Conservation (phyloP, 1,139 yeast genomes). For the Saccharomyces hybrid region DNA sequence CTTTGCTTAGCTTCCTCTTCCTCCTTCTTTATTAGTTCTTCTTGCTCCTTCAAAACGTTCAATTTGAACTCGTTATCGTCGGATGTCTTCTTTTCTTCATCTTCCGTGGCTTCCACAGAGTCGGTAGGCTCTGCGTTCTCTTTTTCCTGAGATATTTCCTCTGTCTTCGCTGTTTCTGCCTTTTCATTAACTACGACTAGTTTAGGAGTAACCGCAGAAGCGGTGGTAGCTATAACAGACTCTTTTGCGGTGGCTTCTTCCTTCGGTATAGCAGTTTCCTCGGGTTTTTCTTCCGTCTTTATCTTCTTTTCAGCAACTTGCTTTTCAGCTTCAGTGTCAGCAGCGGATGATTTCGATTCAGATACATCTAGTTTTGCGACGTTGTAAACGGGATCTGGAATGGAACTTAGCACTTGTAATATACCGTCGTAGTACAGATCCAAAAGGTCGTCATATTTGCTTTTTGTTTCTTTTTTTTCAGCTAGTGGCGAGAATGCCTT, state of each 20-base stretch:
- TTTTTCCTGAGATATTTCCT: not conserved
- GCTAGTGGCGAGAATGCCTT: not conserved
- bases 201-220: conserved; percentile 46
- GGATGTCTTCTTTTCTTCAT: conserved; percentile 10
- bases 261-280: conserved; percentile 19
- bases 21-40: conserved; percentile 86
- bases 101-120: conserved; percentile 4
- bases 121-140: conserved; percentile 5
- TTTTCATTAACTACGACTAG: not conserved
- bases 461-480: conserved; percentile 9
- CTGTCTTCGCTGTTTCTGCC: not conserved
- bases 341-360: conserved; percentile 20
- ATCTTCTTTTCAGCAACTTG: conserved; percentile 3
- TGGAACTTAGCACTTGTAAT: conserved; percentile 76
- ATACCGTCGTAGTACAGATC: conserved; percentile 69
- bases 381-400: conserved; percentile 93
- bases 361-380: conserved; percentile 89
- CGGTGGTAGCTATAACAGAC: conserved; percentile 36
- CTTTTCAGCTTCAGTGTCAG: conserved; percentile 7
- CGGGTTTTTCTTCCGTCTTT: conserved; percentile 6
- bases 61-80: conserved; percentile 66
- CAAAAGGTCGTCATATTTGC: conserved; percentile 47
- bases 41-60: conserved; percentile 91
- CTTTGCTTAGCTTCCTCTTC: conserved; percentile 67
- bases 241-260: conserved; percentile 35